phyloP scores from a whole-genome alignment of 106 monocot species.

The Acorus calamus region DNA sequence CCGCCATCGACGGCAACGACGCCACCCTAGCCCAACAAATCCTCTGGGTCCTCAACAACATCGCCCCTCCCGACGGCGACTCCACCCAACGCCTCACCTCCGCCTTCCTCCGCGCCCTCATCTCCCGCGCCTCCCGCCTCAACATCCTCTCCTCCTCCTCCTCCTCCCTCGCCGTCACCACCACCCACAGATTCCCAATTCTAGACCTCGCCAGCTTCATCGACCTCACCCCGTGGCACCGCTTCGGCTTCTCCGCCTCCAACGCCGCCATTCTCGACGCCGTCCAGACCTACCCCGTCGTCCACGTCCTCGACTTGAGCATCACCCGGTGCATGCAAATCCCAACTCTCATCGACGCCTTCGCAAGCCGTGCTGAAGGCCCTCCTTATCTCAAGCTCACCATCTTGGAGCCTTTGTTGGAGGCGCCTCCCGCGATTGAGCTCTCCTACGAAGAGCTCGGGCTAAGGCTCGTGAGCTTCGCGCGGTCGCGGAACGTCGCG shows the following conservation, averaged over 20 bases:
- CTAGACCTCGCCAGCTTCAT: constrained; percentile 42
- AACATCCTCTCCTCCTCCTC: constrained; percentile 12
- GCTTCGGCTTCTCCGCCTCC: constrained; percentile 79
- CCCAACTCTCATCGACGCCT: constrained; percentile 81
- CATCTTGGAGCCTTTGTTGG: constrained; percentile 15
- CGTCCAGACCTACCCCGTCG: constrained; percentile 48
- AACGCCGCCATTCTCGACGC: constrained; percentile 87
- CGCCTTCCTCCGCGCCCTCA: constrained; percentile 78
- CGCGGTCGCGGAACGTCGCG: constrained; percentile 48
- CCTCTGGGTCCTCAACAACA: constrained; percentile 96
- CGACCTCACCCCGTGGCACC: constrained; percentile 89
- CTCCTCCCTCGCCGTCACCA: constrained; percentile 16
- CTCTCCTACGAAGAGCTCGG: constrained; percentile 68
- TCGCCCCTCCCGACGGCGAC: constrained; percentile 77
- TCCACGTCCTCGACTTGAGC: constrained; percentile 81
- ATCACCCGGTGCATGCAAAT: constrained; percentile 97
- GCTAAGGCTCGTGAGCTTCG: constrained; percentile 56
- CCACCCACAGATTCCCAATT: constrained; percentile 1
- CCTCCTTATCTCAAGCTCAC: constrained; percentile 66
- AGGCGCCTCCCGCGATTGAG: constrained; percentile 43
- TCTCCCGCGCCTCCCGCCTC: constrained; percentile 51
- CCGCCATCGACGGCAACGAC: constrained; percentile 76
- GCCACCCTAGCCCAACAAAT: constrained; percentile 75
- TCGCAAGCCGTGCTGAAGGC: constrained; percentile 62
- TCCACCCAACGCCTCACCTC: constrained; percentile 82